These are phyloP conservation scores for Plasmodium gaboni DNA, from an alignment of 169 alveolate species.

Conservation along the genomic window DNA sequence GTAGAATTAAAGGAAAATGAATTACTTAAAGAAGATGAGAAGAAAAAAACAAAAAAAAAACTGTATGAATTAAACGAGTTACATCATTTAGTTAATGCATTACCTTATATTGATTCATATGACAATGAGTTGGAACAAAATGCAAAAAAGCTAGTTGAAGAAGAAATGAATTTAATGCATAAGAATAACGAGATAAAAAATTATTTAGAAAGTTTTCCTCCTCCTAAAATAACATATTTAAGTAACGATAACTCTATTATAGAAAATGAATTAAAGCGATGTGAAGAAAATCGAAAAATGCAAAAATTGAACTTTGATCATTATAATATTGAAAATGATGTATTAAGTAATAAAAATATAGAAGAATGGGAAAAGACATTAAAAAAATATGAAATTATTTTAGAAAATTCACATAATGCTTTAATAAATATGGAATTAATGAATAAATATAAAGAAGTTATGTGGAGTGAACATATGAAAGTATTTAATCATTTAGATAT, in stretches of 20 bases:
- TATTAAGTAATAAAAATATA: conserved; percentile 9
- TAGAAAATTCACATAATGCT: conserved; percentile 61
- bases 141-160: conserved; percentile 52
- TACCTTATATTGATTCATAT: conserved; percentile 58
- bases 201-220: conserved; percentile 20
- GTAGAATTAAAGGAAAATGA: not conserved
- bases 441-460: conserved; percentile 54
- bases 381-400: conserved; percentile 22
- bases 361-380: conserved; percentile 24
- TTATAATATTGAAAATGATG: conserved; percentile 28
- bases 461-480: conserved; percentile 69
- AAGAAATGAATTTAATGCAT: conserved; percentile 60
- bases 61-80: conserved; percentile 22
- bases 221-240: conserved; percentile 14
- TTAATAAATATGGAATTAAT: conserved; percentile 52
- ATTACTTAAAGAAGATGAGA: not conserved
- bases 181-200: conserved; percentile 32
- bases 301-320: conserved; percentile 9
- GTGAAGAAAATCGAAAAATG: conserved; percentile 34
- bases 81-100: conserved; percentile 40
- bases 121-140: conserved; percentile 47
- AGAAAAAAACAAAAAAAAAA: conserved; percentile 12
- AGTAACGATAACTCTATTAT: conserved; percentile 27
- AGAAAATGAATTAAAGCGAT: conserved; percentile 38
- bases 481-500: conserved; percentile 27